These are phyloP conservation scores for Euphrasia confusa DNA, from an alignment of 257 asterid genomes.

Conservation along the genomic window DNA sequence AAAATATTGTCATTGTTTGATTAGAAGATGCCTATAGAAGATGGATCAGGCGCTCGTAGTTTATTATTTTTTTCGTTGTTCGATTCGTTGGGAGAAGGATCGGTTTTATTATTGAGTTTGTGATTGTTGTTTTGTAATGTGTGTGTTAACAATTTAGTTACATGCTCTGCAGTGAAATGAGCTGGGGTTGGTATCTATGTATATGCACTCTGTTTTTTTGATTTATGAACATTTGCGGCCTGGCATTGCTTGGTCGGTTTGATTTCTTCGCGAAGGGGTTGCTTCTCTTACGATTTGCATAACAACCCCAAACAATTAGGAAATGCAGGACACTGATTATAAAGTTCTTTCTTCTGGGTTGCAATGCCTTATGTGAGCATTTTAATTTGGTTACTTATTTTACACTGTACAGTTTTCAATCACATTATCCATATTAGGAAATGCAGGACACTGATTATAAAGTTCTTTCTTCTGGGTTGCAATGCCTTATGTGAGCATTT, in stretches of 20 bases:
- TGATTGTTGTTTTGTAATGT: neutral
- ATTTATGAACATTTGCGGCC: neutral
- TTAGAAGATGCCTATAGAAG: neutral
- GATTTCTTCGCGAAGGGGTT: neutral
- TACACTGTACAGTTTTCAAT: too few relatives aligned
- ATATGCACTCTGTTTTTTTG: too few relatives aligned
- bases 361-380: too few relatives aligned
- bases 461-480: too few relatives aligned
- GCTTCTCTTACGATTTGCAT: too few relatives aligned
- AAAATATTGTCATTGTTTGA: neutral
- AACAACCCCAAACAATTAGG: too few relatives aligned
- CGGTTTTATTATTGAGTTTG: neutral
- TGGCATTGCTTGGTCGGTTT: neutral
- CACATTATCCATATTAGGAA: too few relatives aligned
- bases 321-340: too few relatives aligned
- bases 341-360: too few relatives aligned
- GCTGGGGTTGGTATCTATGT: neutral
- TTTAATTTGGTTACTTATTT: too few relatives aligned
- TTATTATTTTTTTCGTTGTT: slow-evolving; percentile 7
- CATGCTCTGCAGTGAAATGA: neutral
- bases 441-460: too few relatives aligned
- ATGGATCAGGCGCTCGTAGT: neutral
- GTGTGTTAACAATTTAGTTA: neutral
- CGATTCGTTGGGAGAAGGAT: neutral
- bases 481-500: too few relatives aligned